A percentile compares a stretch with the other conserved stretches of the same genome.
These are phyloP conservation scores for Populus hybrid DNA, from an alignment of 441 rosid genomes.

Conservation along the genomic window DNA sequence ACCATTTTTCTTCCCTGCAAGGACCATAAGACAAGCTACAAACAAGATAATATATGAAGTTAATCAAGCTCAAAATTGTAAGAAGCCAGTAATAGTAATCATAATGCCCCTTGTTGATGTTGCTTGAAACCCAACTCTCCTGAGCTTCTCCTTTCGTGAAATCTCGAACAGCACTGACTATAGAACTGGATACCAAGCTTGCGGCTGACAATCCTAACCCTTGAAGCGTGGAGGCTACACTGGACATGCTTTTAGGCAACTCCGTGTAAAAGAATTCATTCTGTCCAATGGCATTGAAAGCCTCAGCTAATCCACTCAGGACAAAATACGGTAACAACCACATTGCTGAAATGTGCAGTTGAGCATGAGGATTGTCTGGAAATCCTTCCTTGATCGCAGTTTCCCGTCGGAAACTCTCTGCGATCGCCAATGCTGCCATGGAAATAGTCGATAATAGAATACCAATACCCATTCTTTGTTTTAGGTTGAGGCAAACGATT, in stretches of 20 bases:
- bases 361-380: conserved; percentile 20
- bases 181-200: conserved; percentile 18
- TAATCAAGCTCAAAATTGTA: conserved; percentile 15
- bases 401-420: conserved; percentile 31
- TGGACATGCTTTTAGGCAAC: conserved; percentile 53
- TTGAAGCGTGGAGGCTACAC: conserved; percentile 29
- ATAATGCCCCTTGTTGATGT: conserved; percentile 33
- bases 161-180: conserved; percentile 4
- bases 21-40: conserved; percentile 29
- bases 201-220: conserved; percentile 10
- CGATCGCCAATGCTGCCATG: conserved; percentile 26
- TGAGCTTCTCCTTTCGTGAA: conserved; percentile 7
- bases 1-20: background rate
- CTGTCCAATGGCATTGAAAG: conserved; percentile 37
- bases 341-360: conserved; percentile 38
- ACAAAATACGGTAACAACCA: conserved; percentile 45
- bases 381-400: conserved; percentile 20
- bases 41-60: conserved; percentile 20
- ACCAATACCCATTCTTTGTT: conserved; percentile 54
- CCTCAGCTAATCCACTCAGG: conserved; percentile 38
- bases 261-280: conserved; percentile 46
- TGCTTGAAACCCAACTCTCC: conserved; percentile 28
- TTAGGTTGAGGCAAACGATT: conserved; percentile 31
- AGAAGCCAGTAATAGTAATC: conserved; percentile 36
- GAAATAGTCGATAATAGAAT: conserved; percentile 24